A percentile compares a stretch with the other conserved stretches of the same genome.
Evolutionary conservation across 1,284 basidiomycete species (phyloP).

Genomic region (Apiotrichum brassicae): DNA sequence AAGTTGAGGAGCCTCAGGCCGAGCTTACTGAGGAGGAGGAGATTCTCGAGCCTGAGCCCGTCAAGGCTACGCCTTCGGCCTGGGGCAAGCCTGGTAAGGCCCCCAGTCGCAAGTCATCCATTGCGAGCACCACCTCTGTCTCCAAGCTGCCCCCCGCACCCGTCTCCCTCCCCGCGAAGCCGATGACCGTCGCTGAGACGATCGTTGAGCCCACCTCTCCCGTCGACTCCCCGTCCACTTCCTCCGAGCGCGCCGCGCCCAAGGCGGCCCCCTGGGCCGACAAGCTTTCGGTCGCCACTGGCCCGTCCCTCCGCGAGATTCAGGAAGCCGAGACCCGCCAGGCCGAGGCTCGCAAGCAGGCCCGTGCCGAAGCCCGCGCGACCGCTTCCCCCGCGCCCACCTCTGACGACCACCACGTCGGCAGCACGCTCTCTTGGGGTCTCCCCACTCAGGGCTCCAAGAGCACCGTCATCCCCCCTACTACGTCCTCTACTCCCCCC

Average conservation of each 20-base stretch:
- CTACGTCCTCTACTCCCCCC: slow-evolving; percentile 39
- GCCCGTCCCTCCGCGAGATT: slow-evolving; percentile 83
- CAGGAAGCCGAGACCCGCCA: slow-evolving; percentile 87
- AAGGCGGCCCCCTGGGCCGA: slow-evolving; percentile 44
- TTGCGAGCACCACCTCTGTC: slow-evolving; percentile 10
- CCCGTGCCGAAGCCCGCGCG: slow-evolving; percentile 55
- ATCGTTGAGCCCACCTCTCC: slow-evolving; percentile 41
- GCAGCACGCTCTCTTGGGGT: slow-evolving; percentile 48
- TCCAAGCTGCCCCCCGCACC: slow-evolving; percentile 27
- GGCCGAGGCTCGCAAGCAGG: slow-evolving; percentile 63
- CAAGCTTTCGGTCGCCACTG: slow-evolving; percentile 39
- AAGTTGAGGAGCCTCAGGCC: neutral
- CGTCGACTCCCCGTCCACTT: slow-evolving; percentile 25
- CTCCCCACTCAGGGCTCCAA: slow-evolving; percentile 37
- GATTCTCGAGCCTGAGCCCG: neutral
- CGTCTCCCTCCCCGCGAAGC: slow-evolving; percentile 33
- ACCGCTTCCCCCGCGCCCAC: slow-evolving; percentile 39
- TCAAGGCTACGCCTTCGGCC: slow-evolving; percentile 17
- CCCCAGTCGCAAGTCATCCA: slow-evolving; percentile 27
- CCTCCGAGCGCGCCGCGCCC: slow-evolving; percentile 11
- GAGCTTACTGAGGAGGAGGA: slow-evolving; percentile 2
- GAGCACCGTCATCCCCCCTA: slow-evolving; percentile 25
- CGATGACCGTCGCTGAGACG: slow-evolving; percentile 52
- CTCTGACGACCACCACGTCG: slow-evolving; percentile 28
- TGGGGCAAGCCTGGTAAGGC: slow-evolving; percentile 30